Evolutionary conservation across 768 basidiomycete species (phyloP).

Genomic region (Ramaria sp.): DNA sequence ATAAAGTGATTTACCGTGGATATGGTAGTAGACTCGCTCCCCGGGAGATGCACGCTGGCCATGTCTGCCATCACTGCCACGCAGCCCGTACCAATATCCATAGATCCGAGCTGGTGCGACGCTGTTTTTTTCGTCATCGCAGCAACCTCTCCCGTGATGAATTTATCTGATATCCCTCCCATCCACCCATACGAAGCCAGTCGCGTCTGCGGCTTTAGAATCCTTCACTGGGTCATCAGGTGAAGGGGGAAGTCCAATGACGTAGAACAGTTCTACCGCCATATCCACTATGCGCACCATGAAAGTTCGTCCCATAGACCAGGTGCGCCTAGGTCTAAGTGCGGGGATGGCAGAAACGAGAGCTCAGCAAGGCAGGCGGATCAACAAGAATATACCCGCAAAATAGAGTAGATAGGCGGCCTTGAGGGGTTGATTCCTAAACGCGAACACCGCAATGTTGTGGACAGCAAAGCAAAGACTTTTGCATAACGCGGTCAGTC

Average conservation of each 20-base stretch:
- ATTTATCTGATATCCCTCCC: constrained; percentile 10
- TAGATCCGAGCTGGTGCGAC: constrained; percentile 14
- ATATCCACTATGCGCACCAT: background rate
- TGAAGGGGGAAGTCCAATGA: background rate
- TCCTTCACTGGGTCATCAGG: background rate
- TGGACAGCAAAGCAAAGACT: background rate
- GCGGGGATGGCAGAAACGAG: constrained; percentile 22
- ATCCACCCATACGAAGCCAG: constrained; percentile 17
- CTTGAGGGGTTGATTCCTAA: constrained; percentile 35
- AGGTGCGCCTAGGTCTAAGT: constrained; percentile 8
- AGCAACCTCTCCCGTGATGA: constrained; percentile 19
- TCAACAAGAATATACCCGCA: constrained; percentile 26
- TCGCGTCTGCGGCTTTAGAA: background rate
- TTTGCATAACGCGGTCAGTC: too few species aligned
- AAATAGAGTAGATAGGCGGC: constrained; percentile 36
- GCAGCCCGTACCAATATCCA: constrained; percentile 18
- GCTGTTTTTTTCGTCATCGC: constrained; percentile 14
- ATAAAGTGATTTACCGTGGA: constrained; percentile 19
- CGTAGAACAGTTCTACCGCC: background rate
- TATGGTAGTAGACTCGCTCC: constrained; percentile 25
- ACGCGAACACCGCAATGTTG: constrained; percentile 8
- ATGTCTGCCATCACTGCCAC: constrained; percentile 10
- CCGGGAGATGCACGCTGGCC: constrained; percentile 15
- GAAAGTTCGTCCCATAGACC: background rate
- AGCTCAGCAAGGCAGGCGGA: constrained; percentile 40